Percentiles rank a stretch among this genome's conserved stretches.
Conservation (phyloP, 345 rosid genomes). For the Citrus reticulata region DNA sequence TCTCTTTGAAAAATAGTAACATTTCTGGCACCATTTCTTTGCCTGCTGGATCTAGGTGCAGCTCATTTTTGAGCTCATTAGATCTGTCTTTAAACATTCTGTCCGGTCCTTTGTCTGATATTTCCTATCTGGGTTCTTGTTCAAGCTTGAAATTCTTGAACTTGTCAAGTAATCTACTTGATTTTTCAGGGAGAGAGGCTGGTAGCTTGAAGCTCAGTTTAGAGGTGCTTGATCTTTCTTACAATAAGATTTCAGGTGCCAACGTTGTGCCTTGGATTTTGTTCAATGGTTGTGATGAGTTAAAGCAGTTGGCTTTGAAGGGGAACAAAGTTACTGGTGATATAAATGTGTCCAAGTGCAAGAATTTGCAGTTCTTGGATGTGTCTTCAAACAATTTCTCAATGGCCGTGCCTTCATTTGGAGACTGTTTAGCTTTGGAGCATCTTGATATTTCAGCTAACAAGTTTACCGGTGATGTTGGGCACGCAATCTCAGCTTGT, state of each 20-base stretch:
- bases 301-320: conserved; percentile 45
- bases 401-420: conserved; percentile 42
- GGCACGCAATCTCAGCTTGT: conserved; percentile 51
- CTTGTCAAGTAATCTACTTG: conserved; percentile 59
- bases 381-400: conserved; percentile 78
- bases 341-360: conserved; percentile 60
- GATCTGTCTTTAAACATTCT: conserved; percentile 75
- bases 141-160: conserved; percentile 48
- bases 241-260: conserved; percentile 47
- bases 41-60: conserved; percentile 61
- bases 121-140: conserved; percentile 54
- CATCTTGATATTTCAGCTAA: conserved; percentile 78
- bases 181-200: conserved; percentile 34
- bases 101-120: conserved; percentile 52
- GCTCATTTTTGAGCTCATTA: conserved; percentile 47
- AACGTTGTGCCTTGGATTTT: conserved; percentile 51
- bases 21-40: conserved; percentile 59
- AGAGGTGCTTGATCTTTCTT: conserved; percentile 75
- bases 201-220: conserved; percentile 50
- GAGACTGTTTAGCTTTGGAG: conserved; percentile 61
- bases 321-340: conserved; percentile 74
- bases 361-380: conserved; percentile 55
- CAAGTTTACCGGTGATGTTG: conserved; percentile 59
- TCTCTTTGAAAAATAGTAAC: conserved; percentile 41
- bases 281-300: conserved; percentile 54